phyloP scores from a whole-genome alignment of 345 rosid genomes.

The Hevea brasiliensis region DNA sequence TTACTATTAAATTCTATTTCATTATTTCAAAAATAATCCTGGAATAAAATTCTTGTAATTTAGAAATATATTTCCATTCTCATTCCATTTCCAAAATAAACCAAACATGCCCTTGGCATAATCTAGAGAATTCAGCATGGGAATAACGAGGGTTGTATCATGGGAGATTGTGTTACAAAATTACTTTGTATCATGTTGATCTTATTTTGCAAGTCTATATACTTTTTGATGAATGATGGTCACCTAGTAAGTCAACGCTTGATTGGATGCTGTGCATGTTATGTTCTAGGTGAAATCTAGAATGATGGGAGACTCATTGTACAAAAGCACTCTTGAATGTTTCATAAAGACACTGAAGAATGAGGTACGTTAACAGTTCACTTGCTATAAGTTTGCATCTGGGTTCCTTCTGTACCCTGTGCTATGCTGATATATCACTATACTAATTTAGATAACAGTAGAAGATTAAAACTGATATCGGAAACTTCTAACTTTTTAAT shows the following conservation, averaged over 20 bases:
- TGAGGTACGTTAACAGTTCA: constrained; percentile 51
- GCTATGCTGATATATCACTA: neutral
- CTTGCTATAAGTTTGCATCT: constrained; percentile 7
- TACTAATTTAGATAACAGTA: neutral
- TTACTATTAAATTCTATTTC: no score
- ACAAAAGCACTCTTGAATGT: constrained; percentile 91
- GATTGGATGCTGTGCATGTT: neutral
- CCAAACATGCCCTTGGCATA: neutral
- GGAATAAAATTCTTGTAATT: no score
- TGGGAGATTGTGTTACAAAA: neutral
- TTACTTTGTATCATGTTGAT: neutral
- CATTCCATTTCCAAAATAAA: no score
- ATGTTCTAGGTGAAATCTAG: constrained; percentile 87
- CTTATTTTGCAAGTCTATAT: neutral
- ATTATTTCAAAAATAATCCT: no score
- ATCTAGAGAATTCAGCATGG: neutral
- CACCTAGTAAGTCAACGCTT: constrained; percentile 2
- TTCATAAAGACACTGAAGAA: constrained; percentile 81
- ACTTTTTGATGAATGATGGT: neutral
- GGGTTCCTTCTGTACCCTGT: neutral
- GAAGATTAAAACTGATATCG: neutral
- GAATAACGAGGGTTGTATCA: neutral
- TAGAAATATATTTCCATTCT: no score
- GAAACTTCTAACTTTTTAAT: neutral
- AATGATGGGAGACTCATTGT: constrained; percentile 97